Conservation (phyloP, 2,329 filamentous ascomycete genomes). For the Akanthomyces lecanii region DNA sequence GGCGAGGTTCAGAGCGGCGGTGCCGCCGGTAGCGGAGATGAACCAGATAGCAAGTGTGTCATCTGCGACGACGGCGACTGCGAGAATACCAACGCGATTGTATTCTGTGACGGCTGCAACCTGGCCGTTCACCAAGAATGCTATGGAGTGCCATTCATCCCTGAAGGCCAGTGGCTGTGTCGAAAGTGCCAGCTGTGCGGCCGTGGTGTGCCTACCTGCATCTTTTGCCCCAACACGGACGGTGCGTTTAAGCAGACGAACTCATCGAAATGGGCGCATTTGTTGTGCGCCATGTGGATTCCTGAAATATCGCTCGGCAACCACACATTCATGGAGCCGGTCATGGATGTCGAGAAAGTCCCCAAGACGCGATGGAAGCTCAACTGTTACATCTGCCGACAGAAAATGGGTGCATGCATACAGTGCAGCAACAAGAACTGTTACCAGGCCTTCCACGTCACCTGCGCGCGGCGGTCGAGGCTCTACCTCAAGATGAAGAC, state of each 20-base stretch:
- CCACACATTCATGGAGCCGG: slow-evolving; percentile 95
- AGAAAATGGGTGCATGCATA: slow-evolving; percentile 97
- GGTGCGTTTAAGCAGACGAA: slow-evolving; percentile 98
- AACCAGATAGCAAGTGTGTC: slow-evolving; percentile 94
- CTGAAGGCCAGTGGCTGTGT: slow-evolving; percentile 97
- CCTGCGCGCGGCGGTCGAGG: slow-evolving; percentile 82
- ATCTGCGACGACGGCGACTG: slow-evolving; percentile 99
- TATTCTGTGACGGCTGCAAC: slow-evolving; percentile 98
- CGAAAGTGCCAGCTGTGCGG: slow-evolving; percentile 95
- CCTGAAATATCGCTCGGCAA: slow-evolving; percentile 95
- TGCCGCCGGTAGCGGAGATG: slow-evolving; percentile 48
- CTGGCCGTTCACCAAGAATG: slow-evolving; percentile 97
- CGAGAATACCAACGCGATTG: slow-evolving; percentile 98
- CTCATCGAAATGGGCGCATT: slow-evolving; percentile 91
- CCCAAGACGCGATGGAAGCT: slow-evolving; percentile 92
- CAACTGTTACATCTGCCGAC: slow-evolving; percentile 92
- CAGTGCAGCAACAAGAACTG: slow-evolving; percentile 98
- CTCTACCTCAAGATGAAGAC: slow-evolving; percentile 97
- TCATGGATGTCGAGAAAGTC: slow-evolving; percentile 97
- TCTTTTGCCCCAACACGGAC: slow-evolving; percentile 96
- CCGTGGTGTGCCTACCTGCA: slow-evolving; percentile 87
- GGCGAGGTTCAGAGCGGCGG: slow-evolving; percentile 71
- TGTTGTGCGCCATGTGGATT: slow-evolving; percentile 97
- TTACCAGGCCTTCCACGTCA: slow-evolving; percentile 95
- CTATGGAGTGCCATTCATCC: slow-evolving; percentile 97